phyloP scores from a whole-genome alignment of 768 basidiomycete species.

The Suillus variegatus region DNA sequence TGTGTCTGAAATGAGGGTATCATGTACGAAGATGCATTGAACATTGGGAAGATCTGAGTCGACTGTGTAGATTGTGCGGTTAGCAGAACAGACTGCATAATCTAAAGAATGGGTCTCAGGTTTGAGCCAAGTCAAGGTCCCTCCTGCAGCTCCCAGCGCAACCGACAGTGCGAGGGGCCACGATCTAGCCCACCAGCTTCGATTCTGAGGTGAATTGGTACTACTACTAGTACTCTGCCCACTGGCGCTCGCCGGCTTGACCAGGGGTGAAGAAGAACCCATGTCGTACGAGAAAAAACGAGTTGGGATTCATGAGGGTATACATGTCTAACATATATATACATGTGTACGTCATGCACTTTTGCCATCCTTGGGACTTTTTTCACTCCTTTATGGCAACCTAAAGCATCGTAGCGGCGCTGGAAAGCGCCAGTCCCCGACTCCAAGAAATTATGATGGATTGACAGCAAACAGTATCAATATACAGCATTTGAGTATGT shows the following conservation, averaged over 20 bases:
- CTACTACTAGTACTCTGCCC: slow-evolving; percentile 2
- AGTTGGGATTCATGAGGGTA: not conserved
- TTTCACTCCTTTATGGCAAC: too few relatives aligned
- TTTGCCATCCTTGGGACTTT: too few relatives aligned
- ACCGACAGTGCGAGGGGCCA: not conserved
- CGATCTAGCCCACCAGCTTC: not conserved
- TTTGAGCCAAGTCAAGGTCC: not conserved
- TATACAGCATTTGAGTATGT: too few relatives aligned
- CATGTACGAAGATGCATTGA: slow-evolving; percentile 61
- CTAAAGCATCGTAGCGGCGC: too few relatives aligned
- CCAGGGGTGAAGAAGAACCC: not conserved
- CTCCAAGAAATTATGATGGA: too few relatives aligned
- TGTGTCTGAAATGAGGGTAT: slow-evolving; percentile 45
- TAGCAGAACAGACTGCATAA: slow-evolving; percentile 62
- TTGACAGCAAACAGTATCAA: too few relatives aligned
- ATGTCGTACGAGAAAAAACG: not conserved
- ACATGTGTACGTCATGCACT: too few relatives aligned
- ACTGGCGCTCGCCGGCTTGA: not conserved
- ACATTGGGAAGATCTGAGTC: slow-evolving; percentile 51
- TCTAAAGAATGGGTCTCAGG: slow-evolving; percentile 11
- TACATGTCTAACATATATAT: too few relatives aligned
- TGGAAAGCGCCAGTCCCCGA: too few relatives aligned
- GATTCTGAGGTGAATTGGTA: not conserved
- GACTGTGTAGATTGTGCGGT: slow-evolving; percentile 68
- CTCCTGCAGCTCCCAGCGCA: not conserved